phyloP scores from a whole-genome alignment of 1,284 basidiomycete species.

The Cutaneotrichosporon sp. region DNA sequence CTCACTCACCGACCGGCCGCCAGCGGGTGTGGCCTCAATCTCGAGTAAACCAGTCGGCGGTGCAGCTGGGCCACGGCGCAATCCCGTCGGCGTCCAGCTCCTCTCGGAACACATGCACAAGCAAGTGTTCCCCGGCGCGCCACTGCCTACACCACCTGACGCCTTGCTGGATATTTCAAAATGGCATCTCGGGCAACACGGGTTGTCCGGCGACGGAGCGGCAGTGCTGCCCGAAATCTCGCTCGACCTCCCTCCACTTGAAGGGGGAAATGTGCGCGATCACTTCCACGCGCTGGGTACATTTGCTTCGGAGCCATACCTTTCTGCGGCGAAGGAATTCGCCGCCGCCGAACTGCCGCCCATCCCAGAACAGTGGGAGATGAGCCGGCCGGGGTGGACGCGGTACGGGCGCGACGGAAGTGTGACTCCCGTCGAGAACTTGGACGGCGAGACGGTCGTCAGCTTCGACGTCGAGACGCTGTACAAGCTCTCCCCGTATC shows the following conservation, averaged over 20 bases:
- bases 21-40: neutral
- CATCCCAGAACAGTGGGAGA: constrained; percentile 66
- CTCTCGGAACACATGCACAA: constrained; percentile 74
- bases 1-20: neutral
- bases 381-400: constrained; percentile 80
- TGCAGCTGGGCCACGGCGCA: constrained; percentile 56
- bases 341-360: constrained; percentile 62
- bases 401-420: constrained; percentile 61
- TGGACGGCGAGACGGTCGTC: constrained; percentile 67
- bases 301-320: constrained; percentile 75
- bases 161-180: constrained; percentile 71
- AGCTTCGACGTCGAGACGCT: constrained; percentile 95
- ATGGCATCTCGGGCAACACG: constrained; percentile 75
- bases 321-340: constrained; percentile 69
- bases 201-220: constrained; percentile 74
- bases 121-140: constrained; percentile 76
- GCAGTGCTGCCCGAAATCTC: constrained; percentile 73
- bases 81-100: constrained; percentile 88
- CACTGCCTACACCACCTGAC: constrained; percentile 64
- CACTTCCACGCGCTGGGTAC: constrained; percentile 84
- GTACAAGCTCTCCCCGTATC: constrained; percentile 74
- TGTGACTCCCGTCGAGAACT: constrained; percentile 38
- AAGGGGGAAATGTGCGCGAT: constrained; percentile 77
- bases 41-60: neutral
- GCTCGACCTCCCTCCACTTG: constrained; percentile 80